Evolutionary conservation across 352 stramenopile genomes (phyloP).

Genomic region (Globisporangium cylindrosporum): DNA sequence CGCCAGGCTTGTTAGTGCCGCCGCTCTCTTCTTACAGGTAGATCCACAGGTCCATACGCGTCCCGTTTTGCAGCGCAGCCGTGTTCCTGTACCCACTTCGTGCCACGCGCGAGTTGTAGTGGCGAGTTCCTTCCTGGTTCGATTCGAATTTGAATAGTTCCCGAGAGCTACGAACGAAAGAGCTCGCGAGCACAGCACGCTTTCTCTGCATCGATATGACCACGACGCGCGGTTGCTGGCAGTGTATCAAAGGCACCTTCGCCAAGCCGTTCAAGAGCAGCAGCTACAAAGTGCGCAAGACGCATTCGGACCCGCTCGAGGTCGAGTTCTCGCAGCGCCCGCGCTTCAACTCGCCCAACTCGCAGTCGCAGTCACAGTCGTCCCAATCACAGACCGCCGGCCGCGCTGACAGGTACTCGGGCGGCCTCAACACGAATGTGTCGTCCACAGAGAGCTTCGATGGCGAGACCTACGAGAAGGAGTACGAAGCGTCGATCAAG

Average conservation of each 20-base stretch:
- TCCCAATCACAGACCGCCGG: constrained; percentile 10
- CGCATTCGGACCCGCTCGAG: constrained; percentile 20
- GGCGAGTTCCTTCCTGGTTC: not conserved
- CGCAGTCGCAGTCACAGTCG: constrained; percentile 12
- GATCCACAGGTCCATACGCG: not conserved
- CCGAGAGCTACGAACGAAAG: too few relatives aligned
- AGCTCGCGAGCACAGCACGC: too few relatives aligned
- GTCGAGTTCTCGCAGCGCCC: constrained; percentile 20
- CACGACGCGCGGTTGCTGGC: constrained; percentile 12
- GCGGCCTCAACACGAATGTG: constrained; percentile 14
- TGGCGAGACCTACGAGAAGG: constrained; percentile 32
- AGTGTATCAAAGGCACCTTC: constrained; percentile 8
- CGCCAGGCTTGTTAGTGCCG: not conserved
- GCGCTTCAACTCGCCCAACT: constrained; percentile 16
- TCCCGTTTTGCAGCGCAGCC: not conserved
- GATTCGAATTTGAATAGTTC: not conserved
- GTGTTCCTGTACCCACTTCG: not conserved
- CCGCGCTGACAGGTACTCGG: constrained; percentile 17
- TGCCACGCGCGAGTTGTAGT: not conserved
- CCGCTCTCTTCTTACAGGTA: not conserved
- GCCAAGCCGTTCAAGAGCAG: constrained; percentile 20
- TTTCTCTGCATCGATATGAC: not conserved
- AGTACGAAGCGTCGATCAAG: constrained; percentile 25
- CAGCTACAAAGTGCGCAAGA: constrained; percentile 25
- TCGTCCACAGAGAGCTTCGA: constrained; percentile 22